Evolutionary conservation across 495 filamentous ascomycete species (phyloP).

Genomic region (Paragyromitra xinjiangensis): DNA sequence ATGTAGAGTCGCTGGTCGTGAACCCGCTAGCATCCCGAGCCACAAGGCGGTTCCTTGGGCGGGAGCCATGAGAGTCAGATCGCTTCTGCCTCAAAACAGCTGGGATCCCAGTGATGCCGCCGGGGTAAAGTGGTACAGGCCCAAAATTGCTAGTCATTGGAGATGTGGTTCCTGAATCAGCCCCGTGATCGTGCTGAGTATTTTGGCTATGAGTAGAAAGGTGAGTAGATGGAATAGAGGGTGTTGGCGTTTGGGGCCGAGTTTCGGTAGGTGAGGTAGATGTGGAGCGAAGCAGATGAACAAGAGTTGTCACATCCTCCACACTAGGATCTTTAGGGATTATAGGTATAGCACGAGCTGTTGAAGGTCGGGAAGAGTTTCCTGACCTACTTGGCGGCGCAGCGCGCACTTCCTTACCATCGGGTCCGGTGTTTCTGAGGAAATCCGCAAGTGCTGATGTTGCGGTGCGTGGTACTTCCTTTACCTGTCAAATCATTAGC

Average conservation of each 20-base stretch:
- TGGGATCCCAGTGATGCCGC: conserved; percentile 49
- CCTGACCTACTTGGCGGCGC: conserved; percentile 46
- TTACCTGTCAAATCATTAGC: conserved; percentile 38
- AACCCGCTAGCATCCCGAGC: conserved; percentile 56
- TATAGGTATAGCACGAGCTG: conserved; percentile 49
- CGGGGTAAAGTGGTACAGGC: conserved; percentile 27
- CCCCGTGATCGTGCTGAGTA: background rate
- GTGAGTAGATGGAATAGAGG: conserved; percentile 34
- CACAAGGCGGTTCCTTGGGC: conserved; percentile 46
- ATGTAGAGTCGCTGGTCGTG: conserved; percentile 70
- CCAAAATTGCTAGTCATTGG: conserved; percentile 29
- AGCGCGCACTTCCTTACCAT: conserved; percentile 40
- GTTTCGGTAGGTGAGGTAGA: conserved; percentile 31
- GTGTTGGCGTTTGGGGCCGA: conserved; percentile 37
- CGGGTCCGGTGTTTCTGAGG: conserved; percentile 81
- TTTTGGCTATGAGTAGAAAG: conserved; percentile 4
- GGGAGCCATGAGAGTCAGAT: conserved; percentile 39
- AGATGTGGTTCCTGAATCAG: conserved; percentile 10
- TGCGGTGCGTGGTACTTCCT: conserved; percentile 48
- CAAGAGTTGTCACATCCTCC: conserved; percentile 42
- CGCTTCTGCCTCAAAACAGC: conserved; percentile 53
- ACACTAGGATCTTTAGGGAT: conserved; percentile 46
- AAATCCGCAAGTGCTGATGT: conserved; percentile 75
- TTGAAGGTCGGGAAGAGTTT: conserved; percentile 42
- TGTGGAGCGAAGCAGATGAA: conserved; percentile 45